Conservation (phyloP, 2,329 filamentous ascomycete genomes). For the Botrytis deweyae region DNA sequence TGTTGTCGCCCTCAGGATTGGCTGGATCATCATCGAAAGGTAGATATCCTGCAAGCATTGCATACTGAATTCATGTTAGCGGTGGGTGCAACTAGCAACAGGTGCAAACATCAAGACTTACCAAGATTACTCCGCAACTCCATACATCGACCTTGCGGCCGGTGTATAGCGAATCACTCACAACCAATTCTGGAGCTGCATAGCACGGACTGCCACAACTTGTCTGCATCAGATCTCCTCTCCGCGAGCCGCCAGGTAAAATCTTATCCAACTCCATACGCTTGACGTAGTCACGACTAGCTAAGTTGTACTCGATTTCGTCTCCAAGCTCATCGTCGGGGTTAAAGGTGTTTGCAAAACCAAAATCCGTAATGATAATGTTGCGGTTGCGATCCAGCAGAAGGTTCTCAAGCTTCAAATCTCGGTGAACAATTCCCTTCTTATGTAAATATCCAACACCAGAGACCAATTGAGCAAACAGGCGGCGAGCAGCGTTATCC, state of each 20-base stretch:
- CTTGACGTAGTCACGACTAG: constrained; percentile 86
- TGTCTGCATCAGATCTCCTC: constrained; percentile 97
- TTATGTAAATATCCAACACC: constrained; percentile 97
- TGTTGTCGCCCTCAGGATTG: constrained; percentile 98
- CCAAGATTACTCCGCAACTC: constrained; percentile 98
- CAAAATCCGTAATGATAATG: constrained; percentile 99
- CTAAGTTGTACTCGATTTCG: constrained; percentile 83
- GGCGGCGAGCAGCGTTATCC: constrained; percentile 81
- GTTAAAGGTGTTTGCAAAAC: constrained; percentile 97
- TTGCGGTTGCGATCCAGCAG: constrained; percentile 94
- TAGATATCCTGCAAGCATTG: constrained; percentile 96
- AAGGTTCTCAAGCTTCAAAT: constrained; percentile 94
- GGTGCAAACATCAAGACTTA: constrained; percentile 50
- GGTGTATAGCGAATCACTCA: constrained; percentile 95
- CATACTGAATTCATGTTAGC: constrained; percentile 64
- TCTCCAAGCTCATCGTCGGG: constrained; percentile 82
- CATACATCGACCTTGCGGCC: constrained; percentile 98
- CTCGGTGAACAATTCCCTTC: constrained; percentile 96
- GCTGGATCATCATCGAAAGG: constrained; percentile 98
- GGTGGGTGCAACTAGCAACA: constrained; percentile 21
- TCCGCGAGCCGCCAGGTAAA: constrained; percentile 70
- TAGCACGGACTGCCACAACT: constrained; percentile 98
- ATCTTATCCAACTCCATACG: constrained; percentile 79
- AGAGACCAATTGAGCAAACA: constrained; percentile 94
- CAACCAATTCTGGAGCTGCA: constrained; percentile 92